These are phyloP conservation scores for Fusarium nurragi DNA, from an alignment of 2,329 filamentous ascomycete genomes.

Conservation along the genomic window DNA sequence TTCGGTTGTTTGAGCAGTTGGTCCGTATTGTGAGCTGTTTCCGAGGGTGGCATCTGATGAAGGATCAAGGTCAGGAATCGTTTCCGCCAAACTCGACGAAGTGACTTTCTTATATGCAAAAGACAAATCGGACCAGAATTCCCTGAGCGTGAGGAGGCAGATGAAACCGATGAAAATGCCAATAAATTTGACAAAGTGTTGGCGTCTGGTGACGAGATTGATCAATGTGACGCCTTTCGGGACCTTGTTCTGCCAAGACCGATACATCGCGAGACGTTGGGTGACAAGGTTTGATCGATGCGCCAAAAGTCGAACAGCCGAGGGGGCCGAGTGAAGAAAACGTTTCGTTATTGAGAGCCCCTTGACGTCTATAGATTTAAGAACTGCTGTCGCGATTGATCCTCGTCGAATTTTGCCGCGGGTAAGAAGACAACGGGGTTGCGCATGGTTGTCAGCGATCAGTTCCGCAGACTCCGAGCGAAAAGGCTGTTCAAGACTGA, in stretches of 20 bases:
- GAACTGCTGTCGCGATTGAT: background rate
- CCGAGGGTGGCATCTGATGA: background rate
- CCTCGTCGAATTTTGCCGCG: background rate
- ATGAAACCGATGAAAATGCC: constrained; percentile 23
- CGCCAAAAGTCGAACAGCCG: background rate
- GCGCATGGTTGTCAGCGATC: background rate
- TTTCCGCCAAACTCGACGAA: background rate
- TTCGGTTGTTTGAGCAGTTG: constrained; percentile 18
- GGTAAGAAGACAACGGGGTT: background rate
- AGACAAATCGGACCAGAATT: constrained; percentile 30
- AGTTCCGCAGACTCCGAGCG: background rate
- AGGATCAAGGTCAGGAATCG: background rate
- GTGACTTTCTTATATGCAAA: constrained; percentile 23
- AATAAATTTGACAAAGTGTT: constrained; percentile 18
- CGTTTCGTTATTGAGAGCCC: background rate
- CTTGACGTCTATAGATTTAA: background rate
- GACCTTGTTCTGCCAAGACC: constrained; percentile 9
- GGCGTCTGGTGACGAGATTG: constrained; percentile 9
- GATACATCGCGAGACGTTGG: constrained; percentile 4
- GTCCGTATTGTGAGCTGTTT: constrained; percentile 5
- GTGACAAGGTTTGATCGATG: background rate
- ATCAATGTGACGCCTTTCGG: constrained; percentile 5
- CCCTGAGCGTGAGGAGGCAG: constrained; percentile 29
- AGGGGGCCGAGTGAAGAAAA: background rate
- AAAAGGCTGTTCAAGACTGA: background rate